These are phyloP conservation scores for Aspergillus uvarum DNA, from an alignment of 2,329 filamentous ascomycete species.

Conservation along the genomic window DNA sequence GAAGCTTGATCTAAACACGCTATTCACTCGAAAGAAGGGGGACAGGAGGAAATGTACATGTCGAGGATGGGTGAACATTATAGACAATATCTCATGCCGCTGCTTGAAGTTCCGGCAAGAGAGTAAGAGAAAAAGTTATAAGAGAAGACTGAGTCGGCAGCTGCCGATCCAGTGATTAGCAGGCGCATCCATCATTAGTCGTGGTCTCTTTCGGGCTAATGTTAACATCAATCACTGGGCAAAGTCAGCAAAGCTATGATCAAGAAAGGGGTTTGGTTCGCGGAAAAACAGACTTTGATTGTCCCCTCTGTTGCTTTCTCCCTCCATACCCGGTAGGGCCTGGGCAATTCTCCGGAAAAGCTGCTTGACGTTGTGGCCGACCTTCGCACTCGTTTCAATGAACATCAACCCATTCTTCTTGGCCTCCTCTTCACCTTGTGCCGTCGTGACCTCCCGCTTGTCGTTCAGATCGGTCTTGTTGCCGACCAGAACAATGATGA, in stretches of 20 bases:
- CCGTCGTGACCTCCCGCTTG: slow-evolving; percentile 94
- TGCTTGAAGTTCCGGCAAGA: slow-evolving; percentile 24
- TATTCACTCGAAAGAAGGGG: slow-evolving; percentile 30
- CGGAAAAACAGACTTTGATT: slow-evolving; percentile 67
- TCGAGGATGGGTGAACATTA: slow-evolving; percentile 37
- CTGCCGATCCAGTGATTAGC: slow-evolving; percentile 43
- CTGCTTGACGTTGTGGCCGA: slow-evolving; percentile 96
- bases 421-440: slow-evolving; percentile 95
- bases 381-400: slow-evolving; percentile 96
- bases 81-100: slow-evolving; percentile 33
- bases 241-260: slow-evolving; percentile 25
- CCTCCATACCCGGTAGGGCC: slow-evolving; percentile 96
- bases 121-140: slow-evolving; percentile 8
- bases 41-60: slow-evolving; percentile 39
- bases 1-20: slow-evolving; percentile 30
- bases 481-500: slow-evolving; percentile 96
- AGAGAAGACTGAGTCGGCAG: slow-evolving; percentile 14
- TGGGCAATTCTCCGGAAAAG: slow-evolving; percentile 98
- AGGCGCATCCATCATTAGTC: slow-evolving; percentile 72
- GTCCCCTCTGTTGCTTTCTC: slow-evolving; percentile 73
- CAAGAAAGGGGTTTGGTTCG: background rate
- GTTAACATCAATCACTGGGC: slow-evolving; percentile 88
- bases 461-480: slow-evolving; percentile 99
- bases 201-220: slow-evolving; percentile 68
- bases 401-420: slow-evolving; percentile 99